These are phyloP conservation scores for Talaromyces funiculosus DNA, from an alignment of 2,329 filamentous ascomycete species.

Conservation along the genomic window DNA sequence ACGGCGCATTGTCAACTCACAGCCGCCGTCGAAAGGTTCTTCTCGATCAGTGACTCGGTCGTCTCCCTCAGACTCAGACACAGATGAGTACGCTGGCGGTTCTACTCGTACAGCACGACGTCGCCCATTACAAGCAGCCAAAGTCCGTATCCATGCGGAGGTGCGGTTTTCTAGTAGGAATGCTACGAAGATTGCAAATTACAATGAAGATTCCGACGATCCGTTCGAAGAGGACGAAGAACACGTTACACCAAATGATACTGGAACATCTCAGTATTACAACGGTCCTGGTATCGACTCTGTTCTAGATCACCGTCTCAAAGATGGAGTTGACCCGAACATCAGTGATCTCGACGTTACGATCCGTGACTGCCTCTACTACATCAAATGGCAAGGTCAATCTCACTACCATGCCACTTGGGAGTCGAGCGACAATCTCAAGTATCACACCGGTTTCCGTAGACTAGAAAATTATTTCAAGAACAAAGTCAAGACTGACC, in stretches of 20 bases:
- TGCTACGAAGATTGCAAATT: conserved; percentile 66
- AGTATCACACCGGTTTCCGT: conserved; percentile 74
- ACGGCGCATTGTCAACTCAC: conserved; percentile 50
- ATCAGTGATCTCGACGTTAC: conserved; percentile 52
- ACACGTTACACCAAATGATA: conserved; percentile 62
- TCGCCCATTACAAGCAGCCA: conserved; percentile 61
- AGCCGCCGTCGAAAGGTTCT: conserved; percentile 45
- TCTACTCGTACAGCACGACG: conserved; percentile 67
- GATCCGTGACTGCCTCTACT: conserved; percentile 61
- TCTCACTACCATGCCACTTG: conserved; percentile 95
- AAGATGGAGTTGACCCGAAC: conserved; percentile 54
- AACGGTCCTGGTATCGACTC: conserved; percentile 82
- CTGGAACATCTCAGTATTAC: conserved; percentile 65
- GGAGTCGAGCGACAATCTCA: conserved; percentile 72
- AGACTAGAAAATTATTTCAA: conserved; percentile 93
- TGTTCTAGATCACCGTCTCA: conserved; percentile 78
- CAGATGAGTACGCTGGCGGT: conserved; percentile 70
- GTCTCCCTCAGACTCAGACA: conserved; percentile 62
- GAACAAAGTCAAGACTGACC: conserved; percentile 68
- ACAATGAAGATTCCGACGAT: conserved; percentile 61
- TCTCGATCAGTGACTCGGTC: conserved; percentile 47
- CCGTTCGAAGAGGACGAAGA: conserved; percentile 56
- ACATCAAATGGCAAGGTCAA: conserved; percentile 94
- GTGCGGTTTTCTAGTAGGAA: conserved; percentile 88
- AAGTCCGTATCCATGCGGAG: conserved; percentile 63